Conservation (phyloP, 2,329 filamentous ascomycete species). For the Septoria linicola region DNA sequence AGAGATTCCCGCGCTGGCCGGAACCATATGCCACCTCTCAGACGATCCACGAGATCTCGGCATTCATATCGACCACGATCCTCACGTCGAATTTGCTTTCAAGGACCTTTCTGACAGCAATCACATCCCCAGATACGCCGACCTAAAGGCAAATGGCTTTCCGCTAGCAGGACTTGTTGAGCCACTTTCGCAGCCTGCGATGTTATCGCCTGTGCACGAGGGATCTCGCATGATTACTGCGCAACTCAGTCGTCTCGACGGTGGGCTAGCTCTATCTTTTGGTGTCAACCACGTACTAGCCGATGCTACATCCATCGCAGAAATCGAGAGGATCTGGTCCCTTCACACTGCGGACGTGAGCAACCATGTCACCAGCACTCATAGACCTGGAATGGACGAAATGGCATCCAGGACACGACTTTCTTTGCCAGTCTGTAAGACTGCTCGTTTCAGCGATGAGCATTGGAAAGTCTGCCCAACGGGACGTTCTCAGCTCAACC, state of each 20-base stretch:
- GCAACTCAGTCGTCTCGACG: slow-evolving; percentile 20
- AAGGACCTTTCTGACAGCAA: slow-evolving; percentile 11
- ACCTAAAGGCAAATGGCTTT: slow-evolving; percentile 13
- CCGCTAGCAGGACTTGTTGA: slow-evolving; percentile 17
- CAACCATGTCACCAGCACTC: slow-evolving; percentile 2
- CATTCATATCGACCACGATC: slow-evolving; percentile 13
- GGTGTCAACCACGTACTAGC: slow-evolving; percentile 24
- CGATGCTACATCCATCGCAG: slow-evolving; percentile 17
- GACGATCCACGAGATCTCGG: slow-evolving; percentile 20
- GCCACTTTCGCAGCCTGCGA: slow-evolving; percentile 12
- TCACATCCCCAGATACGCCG: slow-evolving; percentile 16
- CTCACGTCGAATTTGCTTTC: slow-evolving; percentile 19
- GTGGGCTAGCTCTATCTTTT: slow-evolving; percentile 21
- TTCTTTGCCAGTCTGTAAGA: slow-evolving; percentile 10
- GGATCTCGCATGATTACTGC: slow-evolving; percentile 19
- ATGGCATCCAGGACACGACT: slow-evolving; percentile 15
- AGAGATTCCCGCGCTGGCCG: slow-evolving; percentile 22
- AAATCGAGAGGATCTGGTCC: slow-evolving; percentile 24
- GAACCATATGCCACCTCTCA: slow-evolving; percentile 14
- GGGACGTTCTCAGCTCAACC: slow-evolving; percentile 15
- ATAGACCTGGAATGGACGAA: slow-evolving; percentile 11
- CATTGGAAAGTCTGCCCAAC: slow-evolving; percentile 21
- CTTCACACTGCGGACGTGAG: slow-evolving; percentile 21
- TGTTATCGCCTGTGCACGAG: slow-evolving; percentile 15
- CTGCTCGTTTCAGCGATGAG: slow-evolving; percentile 3